These are phyloP conservation scores for Funneliformis caledonium DNA, from an alignment of 371 early-diverging fungal species.

Conservation along the genomic window DNA sequence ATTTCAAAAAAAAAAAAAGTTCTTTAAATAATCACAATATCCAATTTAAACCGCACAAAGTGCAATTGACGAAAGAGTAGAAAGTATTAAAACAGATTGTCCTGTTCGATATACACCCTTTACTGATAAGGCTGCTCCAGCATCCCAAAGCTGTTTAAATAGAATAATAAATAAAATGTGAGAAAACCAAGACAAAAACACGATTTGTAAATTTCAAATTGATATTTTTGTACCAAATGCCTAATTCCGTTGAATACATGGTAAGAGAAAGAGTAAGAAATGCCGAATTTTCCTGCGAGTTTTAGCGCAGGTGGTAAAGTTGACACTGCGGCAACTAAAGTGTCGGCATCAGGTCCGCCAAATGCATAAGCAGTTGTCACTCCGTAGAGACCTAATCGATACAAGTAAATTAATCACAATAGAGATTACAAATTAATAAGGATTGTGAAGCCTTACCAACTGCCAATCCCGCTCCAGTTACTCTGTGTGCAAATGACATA, in stretches of 20 bases:
- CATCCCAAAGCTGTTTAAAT: conserved; percentile 80
- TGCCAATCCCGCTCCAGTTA: conserved; percentile 80
- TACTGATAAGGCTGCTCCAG: conserved; percentile 66
- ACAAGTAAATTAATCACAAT: conserved; percentile 5
- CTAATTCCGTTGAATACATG: conserved; percentile 89
- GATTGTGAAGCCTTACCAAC: conserved; percentile 59
- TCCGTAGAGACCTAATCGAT: conserved; percentile 65
- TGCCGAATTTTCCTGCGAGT: conserved; percentile 63
- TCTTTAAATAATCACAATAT: no score
- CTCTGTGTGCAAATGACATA: conserved; percentile 77
- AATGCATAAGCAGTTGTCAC: conserved; percentile 67
- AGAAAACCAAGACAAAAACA: background rate
- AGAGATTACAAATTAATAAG: background rate
- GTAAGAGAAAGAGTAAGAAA: conserved; percentile 80
- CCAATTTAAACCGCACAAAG: background rate
- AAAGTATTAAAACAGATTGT: conserved; percentile 74
- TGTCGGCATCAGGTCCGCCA: conserved; percentile 65
- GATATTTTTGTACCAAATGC: conserved; percentile 70
- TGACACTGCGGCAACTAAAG: conserved; percentile 58
- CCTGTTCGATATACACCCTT: conserved; percentile 86
- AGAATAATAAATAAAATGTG: background rate
- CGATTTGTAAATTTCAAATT: background rate
- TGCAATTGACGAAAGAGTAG: conserved; percentile 45
- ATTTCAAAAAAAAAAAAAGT: no score
- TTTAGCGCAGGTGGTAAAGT: conserved; percentile 61